Evolutionary conservation across 495 filamentous ascomycete genomes (phyloP).

Genomic region (Poronia punctata): DNA sequence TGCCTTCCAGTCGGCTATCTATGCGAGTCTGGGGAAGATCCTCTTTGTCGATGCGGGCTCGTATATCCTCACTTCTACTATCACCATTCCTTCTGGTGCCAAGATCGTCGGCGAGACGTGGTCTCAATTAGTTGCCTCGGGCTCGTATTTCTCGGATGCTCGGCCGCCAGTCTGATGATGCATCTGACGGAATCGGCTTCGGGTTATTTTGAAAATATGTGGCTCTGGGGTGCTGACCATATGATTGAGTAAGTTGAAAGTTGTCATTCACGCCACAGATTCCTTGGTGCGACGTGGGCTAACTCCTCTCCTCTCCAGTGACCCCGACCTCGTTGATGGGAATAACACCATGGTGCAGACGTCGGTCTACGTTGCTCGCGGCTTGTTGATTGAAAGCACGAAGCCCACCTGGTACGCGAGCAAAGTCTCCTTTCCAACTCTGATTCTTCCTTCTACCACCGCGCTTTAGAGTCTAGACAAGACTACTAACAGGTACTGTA

Average conservation of each 20-base stretch:
- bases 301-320: slow-evolving; percentile 3
- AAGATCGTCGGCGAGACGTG: slow-evolving; percentile 42
- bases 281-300: slow-evolving; percentile 1
- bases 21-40: slow-evolving; percentile 36
- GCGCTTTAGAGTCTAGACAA: too few relatives aligned
- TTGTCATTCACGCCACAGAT: slow-evolving; percentile 1
- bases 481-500: too few relatives aligned
- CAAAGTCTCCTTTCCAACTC: too few relatives aligned
- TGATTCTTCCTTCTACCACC: too few relatives aligned
- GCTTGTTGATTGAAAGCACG: slow-evolving; percentile 41
- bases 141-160: slow-evolving; percentile 43
- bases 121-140: slow-evolving; percentile 35
- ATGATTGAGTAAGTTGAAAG: slow-evolving; percentile 22
- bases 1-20: slow-evolving; percentile 16
- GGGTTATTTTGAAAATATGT: slow-evolving; percentile 63
- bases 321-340: slow-evolving; percentile 14
- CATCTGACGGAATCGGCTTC: slow-evolving; percentile 53
- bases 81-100: slow-evolving; percentile 47
- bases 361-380: slow-evolving; percentile 54
- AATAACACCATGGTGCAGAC: slow-evolving; percentile 32
- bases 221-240: slow-evolving; percentile 68
- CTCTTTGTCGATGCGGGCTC: slow-evolving; percentile 59
- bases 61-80: slow-evolving; percentile 33
- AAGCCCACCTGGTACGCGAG: slow-evolving; percentile 44
- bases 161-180: slow-evolving; percentile 56